These are phyloP conservation scores for Malus hybrid DNA, from an alignment of 331 rosid species.

Conservation along the genomic window DNA sequence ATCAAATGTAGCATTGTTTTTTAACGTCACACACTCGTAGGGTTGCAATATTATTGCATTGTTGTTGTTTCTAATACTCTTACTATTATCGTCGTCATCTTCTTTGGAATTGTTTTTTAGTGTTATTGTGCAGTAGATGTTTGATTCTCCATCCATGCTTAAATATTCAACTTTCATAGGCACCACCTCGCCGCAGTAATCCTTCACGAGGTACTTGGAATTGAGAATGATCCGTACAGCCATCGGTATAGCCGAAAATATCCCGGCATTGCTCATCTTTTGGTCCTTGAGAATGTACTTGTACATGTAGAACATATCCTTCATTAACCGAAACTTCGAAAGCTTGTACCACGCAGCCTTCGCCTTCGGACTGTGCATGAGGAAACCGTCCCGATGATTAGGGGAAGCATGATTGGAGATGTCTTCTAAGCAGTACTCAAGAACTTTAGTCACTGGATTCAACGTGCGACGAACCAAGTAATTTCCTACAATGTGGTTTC, in stretches of 20 bases:
- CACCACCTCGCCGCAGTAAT: slow-evolving; percentile 31
- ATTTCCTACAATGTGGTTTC: slow-evolving; percentile 73
- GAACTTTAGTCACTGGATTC: slow-evolving; percentile 83
- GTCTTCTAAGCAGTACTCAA: slow-evolving; percentile 88
- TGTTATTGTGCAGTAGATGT: slow-evolving; percentile 41
- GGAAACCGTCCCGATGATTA: slow-evolving; percentile 33
- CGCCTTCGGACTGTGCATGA: slow-evolving; percentile 12
- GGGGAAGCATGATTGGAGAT: slow-evolving; percentile 38
- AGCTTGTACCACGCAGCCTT: slow-evolving; percentile 45
- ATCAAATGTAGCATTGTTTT: slow-evolving; percentile 41
- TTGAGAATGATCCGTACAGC: slow-evolving; percentile 67
- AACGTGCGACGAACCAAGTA: slow-evolving; percentile 72
- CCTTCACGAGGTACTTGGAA: slow-evolving; percentile 61
- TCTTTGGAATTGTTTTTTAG: slow-evolving; percentile 13
- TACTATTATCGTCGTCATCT: neutral
- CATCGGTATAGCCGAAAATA: slow-evolving; percentile 49
- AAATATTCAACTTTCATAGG: slow-evolving; percentile 27
- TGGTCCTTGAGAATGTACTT: slow-evolving; percentile 51
- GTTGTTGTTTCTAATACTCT: neutral
- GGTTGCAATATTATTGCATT: slow-evolving; percentile 28
- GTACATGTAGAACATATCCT: slow-evolving; percentile 61
- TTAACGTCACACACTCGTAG: slow-evolving; percentile 51
- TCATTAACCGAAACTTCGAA: slow-evolving; percentile 50
- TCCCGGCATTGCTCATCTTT: slow-evolving; percentile 28
- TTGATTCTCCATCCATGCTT: slow-evolving; percentile 35